Base-by-base conservation (phyloP, 1,139 yeast genomes). In the Suhomyces anneliseae region DNA sequence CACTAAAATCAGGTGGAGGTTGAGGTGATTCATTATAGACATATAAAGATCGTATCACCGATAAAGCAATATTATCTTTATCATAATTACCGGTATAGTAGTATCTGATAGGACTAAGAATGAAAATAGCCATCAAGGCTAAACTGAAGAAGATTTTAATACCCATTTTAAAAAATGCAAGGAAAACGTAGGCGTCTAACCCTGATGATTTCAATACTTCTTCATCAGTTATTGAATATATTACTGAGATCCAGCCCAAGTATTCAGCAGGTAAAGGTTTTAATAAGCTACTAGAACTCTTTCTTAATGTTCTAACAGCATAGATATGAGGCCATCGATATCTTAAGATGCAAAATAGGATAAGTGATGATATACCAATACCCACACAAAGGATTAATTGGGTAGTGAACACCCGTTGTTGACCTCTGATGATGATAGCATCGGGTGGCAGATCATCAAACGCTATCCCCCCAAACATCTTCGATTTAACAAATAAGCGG, bases 311-410 rank as follows among this genome's bases (percentile, higher is more conserved):
- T 50, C 81, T 54, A 14, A 75, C 76, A n/a, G 81, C 80, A 53
- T 76, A 76, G 52, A 77, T 73, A 54, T 74, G 80, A 19, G 81
- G 81, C 78, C 80, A 77, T 55, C 71, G 64, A 44, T 69, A 70
- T 45, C 81, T 62, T 47, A 73, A 62, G 43, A 69, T 60, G 54
- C 80, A 74, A 54, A 75, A 75, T 39, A 73, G 57, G 14, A 69
- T 48, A 42, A 74, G 70, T 40, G 72, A 62, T 19, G 61, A 58
- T n/a, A 65, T 43, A 1, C 79, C 79, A 7, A 69, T 60, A 53
- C 69, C 58, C 14, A 65, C 54, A 48, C 79, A 74, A 29, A 75
- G 58, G 38, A 64, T 61, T 48, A 75, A 62, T 59, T 75, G 80
- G 6, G 78, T 68, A 43, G 68, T 69, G 57, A 75, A 75, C 40